Base-by-base conservation (phyloP, 2,329 filamentous ascomycete genomes). In the Cladosporium velox region DNA sequence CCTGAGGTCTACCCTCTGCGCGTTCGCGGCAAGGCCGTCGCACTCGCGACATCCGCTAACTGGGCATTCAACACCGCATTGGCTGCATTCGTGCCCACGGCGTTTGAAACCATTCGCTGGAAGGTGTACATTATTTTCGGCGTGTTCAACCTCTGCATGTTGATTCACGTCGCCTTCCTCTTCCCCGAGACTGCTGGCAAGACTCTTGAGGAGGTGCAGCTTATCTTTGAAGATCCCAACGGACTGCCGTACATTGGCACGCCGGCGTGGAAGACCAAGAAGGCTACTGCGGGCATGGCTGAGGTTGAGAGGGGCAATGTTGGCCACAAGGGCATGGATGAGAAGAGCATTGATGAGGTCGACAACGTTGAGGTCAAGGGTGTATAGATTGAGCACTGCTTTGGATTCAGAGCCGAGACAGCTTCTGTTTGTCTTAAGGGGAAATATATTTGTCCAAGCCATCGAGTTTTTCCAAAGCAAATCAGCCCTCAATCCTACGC, bases 151-250 rank as follows among this genome's bases (percentile, higher is more conserved):
- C 35, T 90, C 70, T 87, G 87, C 4, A 68, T 70, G 35, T 68
- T 60, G 49, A 75, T 91, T 58, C 89, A 92, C 74, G 87, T 90
- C 72, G 85, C 86, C 74, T 81, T 92, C 68, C 77, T 83, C 8
- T 87, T 86, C 71, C 89, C 89, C 0, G 86, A 92, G 78, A 92
- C 90, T 0, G 86, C 87, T 55, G 90, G 90, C n/a, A 91, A 88
- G 79, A 90, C 90, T 0, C 85, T 93, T 0, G 90, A 93, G 74
- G 90, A 93, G 74, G 88, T 92, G 76, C 89, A 91, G 70, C 85
- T 86, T n/a, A 88, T 92, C 69, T 93, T 93, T 74, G 82, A 78
- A 59, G 72, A 72, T 64, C 72, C 73, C 0, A 68, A 74, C 26
- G 73, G 74, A 11, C 71, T 75, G 59, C 67, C 66, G 26, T 72